phyloP scores from a whole-genome alignment of 73 alveolate species.

The Paramecium sonneborni region DNA sequence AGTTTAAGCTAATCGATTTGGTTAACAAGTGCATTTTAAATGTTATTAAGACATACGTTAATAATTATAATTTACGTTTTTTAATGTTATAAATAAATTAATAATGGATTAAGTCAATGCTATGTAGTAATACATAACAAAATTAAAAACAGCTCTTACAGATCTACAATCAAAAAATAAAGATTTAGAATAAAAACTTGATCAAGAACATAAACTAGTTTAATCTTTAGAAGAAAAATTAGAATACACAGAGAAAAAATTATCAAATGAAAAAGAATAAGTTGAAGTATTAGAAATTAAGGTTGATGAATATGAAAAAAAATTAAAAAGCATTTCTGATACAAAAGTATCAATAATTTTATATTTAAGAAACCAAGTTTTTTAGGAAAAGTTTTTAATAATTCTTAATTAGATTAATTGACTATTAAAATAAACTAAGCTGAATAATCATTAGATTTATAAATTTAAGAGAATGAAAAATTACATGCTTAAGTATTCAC shows the following conservation, averaged over 20 bases:
- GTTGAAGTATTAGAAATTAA: not conserved
- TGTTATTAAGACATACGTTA: not conserved
- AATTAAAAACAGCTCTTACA: not conserved
- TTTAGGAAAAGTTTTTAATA: not conserved
- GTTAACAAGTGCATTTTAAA: slow-evolving; percentile 20
- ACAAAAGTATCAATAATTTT: not conserved
- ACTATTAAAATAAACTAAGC: not conserved
- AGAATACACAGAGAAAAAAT: not conserved
- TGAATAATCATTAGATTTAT: not conserved
- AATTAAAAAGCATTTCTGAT: slow-evolving; percentile 9
- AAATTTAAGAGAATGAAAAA: not conserved
- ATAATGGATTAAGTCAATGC: slow-evolving; percentile 43
- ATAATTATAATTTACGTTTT: not conserved
- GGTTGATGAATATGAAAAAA: slow-evolving; percentile 9
- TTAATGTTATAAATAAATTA: not conserved
- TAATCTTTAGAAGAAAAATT: not conserved
- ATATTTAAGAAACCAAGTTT: slow-evolving; percentile 16
- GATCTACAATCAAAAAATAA: not conserved
- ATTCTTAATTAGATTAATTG: not conserved
- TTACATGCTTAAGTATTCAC: not conserved
- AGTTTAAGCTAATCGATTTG: not conserved
- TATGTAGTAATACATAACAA: not conserved
- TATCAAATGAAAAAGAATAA: not conserved
- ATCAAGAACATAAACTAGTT: not conserved
- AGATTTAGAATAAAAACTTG: not conserved